These are phyloP conservation scores for Stentor roeselii DNA, from an alignment of 73 alveolate species.

Conservation along the genomic window DNA sequence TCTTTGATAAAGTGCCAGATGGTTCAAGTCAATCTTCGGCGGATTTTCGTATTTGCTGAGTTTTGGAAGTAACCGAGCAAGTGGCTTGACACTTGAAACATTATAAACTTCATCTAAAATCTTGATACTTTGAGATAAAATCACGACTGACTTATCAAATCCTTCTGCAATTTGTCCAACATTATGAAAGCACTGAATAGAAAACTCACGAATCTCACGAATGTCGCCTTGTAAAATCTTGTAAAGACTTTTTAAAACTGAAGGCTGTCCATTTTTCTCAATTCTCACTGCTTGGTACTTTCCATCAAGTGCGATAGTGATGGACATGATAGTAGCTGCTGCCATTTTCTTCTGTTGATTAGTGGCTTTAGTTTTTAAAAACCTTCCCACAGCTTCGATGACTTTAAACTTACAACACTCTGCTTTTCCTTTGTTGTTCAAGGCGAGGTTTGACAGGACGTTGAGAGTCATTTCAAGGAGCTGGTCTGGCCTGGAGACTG, in stretches of 20 bases:
- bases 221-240: slow-evolving; percentile 50
- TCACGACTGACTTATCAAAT: slow-evolving; percentile 74
- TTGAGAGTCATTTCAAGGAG: slow-evolving; percentile 64
- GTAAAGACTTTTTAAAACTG: slow-evolving; percentile 59
- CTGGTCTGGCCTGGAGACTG: neutral
- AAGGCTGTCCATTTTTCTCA: slow-evolving; percentile 50
- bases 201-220: slow-evolving; percentile 72
- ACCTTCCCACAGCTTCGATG: slow-evolving; percentile 74
- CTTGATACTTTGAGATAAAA: slow-evolving; percentile 63
- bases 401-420: slow-evolving; percentile 79
- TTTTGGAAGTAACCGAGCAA: slow-evolving; percentile 76
- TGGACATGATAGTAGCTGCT: slow-evolving; percentile 54
- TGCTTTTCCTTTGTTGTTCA: slow-evolving; percentile 81
- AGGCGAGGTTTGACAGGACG: slow-evolving; percentile 75
- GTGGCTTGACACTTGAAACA: slow-evolving; percentile 71
- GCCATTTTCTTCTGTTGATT: slow-evolving; percentile 45
- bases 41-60: slow-evolving; percentile 71
- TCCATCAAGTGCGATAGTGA: slow-evolving; percentile 68
- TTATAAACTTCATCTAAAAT: slow-evolving; percentile 88
- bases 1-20: slow-evolving; percentile 53
- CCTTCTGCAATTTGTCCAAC: slow-evolving; percentile 90
- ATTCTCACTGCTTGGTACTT: slow-evolving; percentile 52
- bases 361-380: slow-evolving; percentile 47
- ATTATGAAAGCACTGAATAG: slow-evolving; percentile 73
- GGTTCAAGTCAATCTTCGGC: slow-evolving; percentile 56